Evolutionary conservation across 768 basidiomycete species (phyloP).

Genomic region (Hypholoma sublateritium): DNA sequence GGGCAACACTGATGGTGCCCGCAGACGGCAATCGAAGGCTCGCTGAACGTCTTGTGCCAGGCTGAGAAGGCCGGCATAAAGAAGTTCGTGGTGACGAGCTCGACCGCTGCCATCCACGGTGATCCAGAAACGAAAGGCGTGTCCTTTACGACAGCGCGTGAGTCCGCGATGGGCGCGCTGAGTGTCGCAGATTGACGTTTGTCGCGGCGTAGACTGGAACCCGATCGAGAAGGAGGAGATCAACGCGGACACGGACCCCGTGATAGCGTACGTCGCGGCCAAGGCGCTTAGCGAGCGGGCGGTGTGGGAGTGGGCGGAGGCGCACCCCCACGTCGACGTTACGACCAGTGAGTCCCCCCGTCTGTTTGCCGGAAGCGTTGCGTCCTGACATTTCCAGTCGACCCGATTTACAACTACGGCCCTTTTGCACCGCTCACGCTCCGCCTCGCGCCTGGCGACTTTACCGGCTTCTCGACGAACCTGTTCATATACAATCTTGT

Average conservation of each 20-base stretch:
- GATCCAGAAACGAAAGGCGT: background rate
- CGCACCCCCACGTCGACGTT: constrained; percentile 38
- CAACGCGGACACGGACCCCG: constrained; percentile 12
- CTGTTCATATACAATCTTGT: constrained; percentile 30
- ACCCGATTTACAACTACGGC: constrained; percentile 38
- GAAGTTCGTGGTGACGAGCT: constrained; percentile 38
- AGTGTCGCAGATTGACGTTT: too few relatives aligned
- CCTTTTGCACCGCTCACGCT: constrained; percentile 30
- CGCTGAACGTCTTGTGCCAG: constrained; percentile 37
- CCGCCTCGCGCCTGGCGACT: constrained; percentile 21
- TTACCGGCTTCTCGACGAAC: constrained; percentile 26
- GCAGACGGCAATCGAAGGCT: constrained; percentile 35
- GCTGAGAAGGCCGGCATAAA: constrained; percentile 35
- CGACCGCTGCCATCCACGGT: constrained; percentile 25
- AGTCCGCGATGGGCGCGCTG: background rate
- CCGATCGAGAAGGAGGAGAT: constrained; percentile 26
- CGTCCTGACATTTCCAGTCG: constrained; percentile 23
- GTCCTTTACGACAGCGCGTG: background rate
- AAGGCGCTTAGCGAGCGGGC: constrained; percentile 41
- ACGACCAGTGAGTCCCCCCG: constrained; percentile 29
- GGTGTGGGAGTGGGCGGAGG: constrained; percentile 40
- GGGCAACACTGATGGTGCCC: background rate
- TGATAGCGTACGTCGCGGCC: constrained; percentile 30
- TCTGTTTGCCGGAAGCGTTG: background rate
- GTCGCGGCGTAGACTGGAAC: constrained; percentile 33